These are phyloP conservation scores for Aspergillus kassunensis DNA, from an alignment of 495 filamentous ascomycete genomes.

Conservation along the genomic window DNA sequence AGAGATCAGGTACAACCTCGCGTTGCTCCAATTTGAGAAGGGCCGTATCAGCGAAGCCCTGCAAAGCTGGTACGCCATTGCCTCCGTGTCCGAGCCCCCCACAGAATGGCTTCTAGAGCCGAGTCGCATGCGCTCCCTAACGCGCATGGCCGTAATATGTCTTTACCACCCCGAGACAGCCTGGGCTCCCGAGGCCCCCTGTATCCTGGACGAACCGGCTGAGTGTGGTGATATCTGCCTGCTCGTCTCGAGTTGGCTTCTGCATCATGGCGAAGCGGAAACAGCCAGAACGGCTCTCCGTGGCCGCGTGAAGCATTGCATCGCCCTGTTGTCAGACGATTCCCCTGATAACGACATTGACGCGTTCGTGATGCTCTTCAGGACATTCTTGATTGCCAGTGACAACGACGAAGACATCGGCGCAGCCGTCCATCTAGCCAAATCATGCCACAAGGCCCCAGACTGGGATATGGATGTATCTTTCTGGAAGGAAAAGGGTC, in stretches of 20 bases:
- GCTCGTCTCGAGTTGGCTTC: background rate
- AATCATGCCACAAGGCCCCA: background rate
- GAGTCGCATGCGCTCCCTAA: background rate
- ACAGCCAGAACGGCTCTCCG: slow-evolving; percentile 5
- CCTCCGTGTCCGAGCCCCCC: background rate
- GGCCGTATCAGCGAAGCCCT: background rate
- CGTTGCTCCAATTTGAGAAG: slow-evolving; percentile 7
- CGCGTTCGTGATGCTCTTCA: slow-evolving; percentile 5
- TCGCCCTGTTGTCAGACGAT: slow-evolving; percentile 9
- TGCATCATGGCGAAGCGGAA: background rate
- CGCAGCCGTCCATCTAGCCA: background rate
- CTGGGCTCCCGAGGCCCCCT: too few species aligned
- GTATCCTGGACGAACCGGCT: too few species aligned
- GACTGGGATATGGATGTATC: too few species aligned
- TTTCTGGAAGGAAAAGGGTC: too few species aligned
- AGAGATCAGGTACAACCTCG: background rate
- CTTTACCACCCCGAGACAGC: background rate
- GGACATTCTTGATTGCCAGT: background rate
- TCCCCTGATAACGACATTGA: slow-evolving; percentile 3
- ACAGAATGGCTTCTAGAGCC: background rate
- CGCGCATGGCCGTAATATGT: slow-evolving; percentile 1
- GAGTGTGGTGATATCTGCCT: background rate
- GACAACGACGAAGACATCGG: slow-evolving; percentile 1
- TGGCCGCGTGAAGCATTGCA: slow-evolving; percentile 1
- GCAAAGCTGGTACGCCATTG: slow-evolving; percentile 2